Evolutionary conservation across 768 basidiomycete genomes (phyloP), one percentile per base, ranked within the genome.

Genomic region (Russula foetens): DNA sequence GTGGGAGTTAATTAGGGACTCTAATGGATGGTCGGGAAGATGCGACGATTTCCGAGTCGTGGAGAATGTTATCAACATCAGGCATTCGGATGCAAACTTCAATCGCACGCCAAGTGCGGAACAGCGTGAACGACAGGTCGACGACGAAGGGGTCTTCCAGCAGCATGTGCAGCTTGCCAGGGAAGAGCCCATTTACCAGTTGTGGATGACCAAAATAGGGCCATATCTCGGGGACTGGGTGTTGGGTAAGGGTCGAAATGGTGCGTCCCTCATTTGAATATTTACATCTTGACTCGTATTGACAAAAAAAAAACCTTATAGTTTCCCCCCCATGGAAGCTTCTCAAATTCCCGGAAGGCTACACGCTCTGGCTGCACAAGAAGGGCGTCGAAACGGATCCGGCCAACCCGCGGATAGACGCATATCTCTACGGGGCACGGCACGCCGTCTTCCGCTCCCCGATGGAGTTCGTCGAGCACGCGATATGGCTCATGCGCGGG

Each of bases 401-500:
- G 0, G 51, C 35, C 17, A 64, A 64, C n/a, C 61, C 61, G 0
- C 62, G 63, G 7, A 55, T 15, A 0, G 63, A 64, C 46, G 46
- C 35, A 0, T 64, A 64, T 17, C 53, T 64, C 1, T 19, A 63
- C 28, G 63, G 63, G n/a, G 49, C 49, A 0, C 46, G 45, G 0
- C 51, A 57, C 45, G 49, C 51, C 3, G 19, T 55, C n/a, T 59
- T 65, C 43, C 64, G 64, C 17, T 65, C 64, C 0, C 64, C 64
- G 1, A 59, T 48, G 57, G 64, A 65, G 17, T 65, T 65, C 43
- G 64, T 53, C 28, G 53, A 50, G 3, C 64, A 65, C 19, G 64
- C 64, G 3, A 63, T 65, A 19, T 65, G 64, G 64, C 64, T 65
- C 51, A 62, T 62, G 61, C 46, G 31, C 19, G 50, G 50, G 19